Base-by-base conservation (phyloP, 2,329 filamentous ascomycete genomes). In the Neofusicoccum kwambonambiense region DNA sequence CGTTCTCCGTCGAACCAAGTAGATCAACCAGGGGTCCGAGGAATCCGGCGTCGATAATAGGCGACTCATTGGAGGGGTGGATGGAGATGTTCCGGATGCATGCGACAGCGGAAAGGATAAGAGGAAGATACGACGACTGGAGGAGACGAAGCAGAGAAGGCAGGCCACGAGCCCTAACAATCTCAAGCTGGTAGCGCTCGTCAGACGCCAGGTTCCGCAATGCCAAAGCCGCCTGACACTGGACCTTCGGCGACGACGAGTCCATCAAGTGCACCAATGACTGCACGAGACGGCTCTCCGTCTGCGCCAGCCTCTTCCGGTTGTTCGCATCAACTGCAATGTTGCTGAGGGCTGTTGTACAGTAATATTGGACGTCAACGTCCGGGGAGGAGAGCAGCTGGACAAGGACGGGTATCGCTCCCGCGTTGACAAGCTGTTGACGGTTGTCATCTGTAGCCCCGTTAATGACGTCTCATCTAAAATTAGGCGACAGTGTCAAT, bases 71-170 rank as follows among this genome's bases (percentile, higher is more conserved):
- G 74, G 94, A 84, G 17, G 95, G 95, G 76, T 99, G 95, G 70
- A 99, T 99, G 65, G 94, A 98, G 70, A 99, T 99, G 77, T 99
- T 99, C 72, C 95, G 90, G 76, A 99, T 99, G 76, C 95, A 99
- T 57, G 95, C 95, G 68, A 99, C 95, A 51, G 95, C 95, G 19
- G 94, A 98, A 44, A 98, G 88, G 66, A 98, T 98, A 63, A 99
- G 87, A 12, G 95, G 95, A 9, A 98, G 87, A 72, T 98, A 98
- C 12, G 93, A 96, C 1, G 94, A 97, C 78, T 97, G 93, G 19
- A 99, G 85, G 17, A 99, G 89, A 69, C 92, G 90, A 62, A 98
- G 86, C 51, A 99, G 86, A 37, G 94, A 92, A 52, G 87, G 87
- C 17, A 99, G 86, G 27, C 95, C 95, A 69, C 91, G 89, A 47